Conservation (phyloP, 805 yeast species). For the Kazachstania taianensis region DNA sequence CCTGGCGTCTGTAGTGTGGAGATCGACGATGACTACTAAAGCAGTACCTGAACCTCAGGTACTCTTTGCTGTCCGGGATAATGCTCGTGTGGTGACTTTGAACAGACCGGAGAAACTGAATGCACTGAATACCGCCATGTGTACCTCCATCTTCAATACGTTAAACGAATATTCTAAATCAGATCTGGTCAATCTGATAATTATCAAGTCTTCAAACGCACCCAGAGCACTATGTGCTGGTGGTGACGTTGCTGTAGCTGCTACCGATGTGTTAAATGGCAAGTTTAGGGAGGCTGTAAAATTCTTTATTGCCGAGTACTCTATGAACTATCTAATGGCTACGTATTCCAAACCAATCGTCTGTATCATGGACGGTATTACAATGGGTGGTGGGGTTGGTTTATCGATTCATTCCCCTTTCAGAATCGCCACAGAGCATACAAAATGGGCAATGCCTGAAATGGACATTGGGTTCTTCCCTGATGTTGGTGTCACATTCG, state of each 20-base stretch:
- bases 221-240: slow-evolving; percentile 86
- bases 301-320: slow-evolving; percentile 74
- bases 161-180: slow-evolving; percentile 69
- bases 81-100: slow-evolving; percentile 62
- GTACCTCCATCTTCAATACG: slow-evolving; percentile 59
- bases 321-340: slow-evolving; percentile 66
- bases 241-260: slow-evolving; percentile 85
- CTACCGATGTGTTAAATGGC: slow-evolving; percentile 43
- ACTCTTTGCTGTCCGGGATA: slow-evolving; percentile 25
- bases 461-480: slow-evolving; percentile 94
- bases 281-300: slow-evolving; percentile 41
- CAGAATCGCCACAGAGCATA: slow-evolving; percentile 84
- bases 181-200: slow-evolving; percentile 48
- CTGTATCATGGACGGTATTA: slow-evolving; percentile 81
- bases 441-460: slow-evolving; percentile 95
- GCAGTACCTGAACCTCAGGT: slow-evolving; percentile 9
- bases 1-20: background rate
- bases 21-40: background rate
- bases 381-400: slow-evolving; percentile 98
- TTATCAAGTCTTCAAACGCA: slow-evolving; percentile 44
- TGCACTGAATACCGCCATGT: slow-evolving; percentile 73
- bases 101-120: slow-evolving; percentile 79
- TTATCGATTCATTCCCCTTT: slow-evolving; percentile 83
- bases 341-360: slow-evolving; percentile 82
- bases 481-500: slow-evolving; percentile 91